These are phyloP conservation scores for Erythrobasidium yunnanense DNA, from an alignment of 768 basidiomycete genomes.

Conservation along the genomic window DNA sequence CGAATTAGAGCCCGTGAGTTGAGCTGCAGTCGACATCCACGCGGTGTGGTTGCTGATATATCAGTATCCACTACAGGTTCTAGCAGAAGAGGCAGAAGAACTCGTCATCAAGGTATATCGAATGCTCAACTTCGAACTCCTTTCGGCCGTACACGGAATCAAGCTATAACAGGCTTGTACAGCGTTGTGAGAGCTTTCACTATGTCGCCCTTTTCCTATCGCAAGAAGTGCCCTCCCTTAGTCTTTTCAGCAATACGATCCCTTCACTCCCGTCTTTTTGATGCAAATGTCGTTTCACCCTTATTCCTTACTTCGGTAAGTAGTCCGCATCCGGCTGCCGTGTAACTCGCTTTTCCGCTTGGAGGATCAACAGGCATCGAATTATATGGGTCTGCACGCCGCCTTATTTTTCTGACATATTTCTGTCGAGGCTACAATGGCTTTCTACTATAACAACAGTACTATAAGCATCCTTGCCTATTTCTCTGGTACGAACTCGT, in stretches of 20 bases:
- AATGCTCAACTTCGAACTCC: conserved; percentile 28
- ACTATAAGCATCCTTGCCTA: too few relatives aligned
- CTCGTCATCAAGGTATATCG: conserved; percentile 35
- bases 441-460: too few relatives aligned
- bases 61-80: conserved; percentile 30
- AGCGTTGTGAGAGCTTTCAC: background rate
- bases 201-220: background rate
- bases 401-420: too few relatives aligned
- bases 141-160: conserved; percentile 17
- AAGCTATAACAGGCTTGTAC: background rate
- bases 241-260: conserved; percentile 8
- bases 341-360: background rate
- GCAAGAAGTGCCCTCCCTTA: background rate
- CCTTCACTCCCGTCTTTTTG: too few relatives aligned
- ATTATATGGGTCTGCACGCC: too few relatives aligned
- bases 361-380: too few relatives aligned
- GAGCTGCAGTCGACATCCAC: background rate
- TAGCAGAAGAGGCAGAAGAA: conserved; percentile 37
- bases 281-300: background rate
- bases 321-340: background rate
- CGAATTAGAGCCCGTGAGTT: conserved; percentile 38
- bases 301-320: background rate
- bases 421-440: too few relatives aligned
- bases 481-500: background rate
- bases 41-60: too few relatives aligned